These are phyloP conservation scores for Hemileia vastatrix DNA, from an alignment of 1,284 basidiomycete genomes.

Conservation along the genomic window DNA sequence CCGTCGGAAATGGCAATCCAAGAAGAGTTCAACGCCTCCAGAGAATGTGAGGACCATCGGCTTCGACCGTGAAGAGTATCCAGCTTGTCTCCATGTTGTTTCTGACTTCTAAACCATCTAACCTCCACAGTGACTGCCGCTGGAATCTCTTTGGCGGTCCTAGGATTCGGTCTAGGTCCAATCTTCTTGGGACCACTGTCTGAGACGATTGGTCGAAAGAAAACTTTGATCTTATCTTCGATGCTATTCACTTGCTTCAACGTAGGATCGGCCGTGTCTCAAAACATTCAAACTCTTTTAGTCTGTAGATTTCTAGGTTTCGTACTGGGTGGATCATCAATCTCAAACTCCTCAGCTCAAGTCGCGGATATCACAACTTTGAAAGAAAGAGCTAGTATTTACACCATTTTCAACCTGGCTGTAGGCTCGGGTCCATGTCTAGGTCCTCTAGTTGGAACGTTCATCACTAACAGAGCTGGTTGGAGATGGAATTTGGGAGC, in stretches of 20 bases:
- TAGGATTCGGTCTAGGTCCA: slow-evolving; percentile 2
- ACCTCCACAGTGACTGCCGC: too few species aligned
- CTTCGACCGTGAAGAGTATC: too few species aligned
- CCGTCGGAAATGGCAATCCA: too few species aligned
- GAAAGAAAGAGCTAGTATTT: not conserved
- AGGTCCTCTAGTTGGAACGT: not conserved
- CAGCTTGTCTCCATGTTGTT: too few species aligned
- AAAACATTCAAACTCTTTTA: not conserved
- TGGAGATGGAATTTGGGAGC: not conserved
- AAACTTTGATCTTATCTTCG: not conserved
- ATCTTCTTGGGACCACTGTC: slow-evolving; percentile 20
- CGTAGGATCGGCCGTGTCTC: not conserved
- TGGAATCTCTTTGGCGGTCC: not conserved
- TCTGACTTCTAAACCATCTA: too few species aligned
- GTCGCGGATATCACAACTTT: not conserved
- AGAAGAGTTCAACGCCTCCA: too few species aligned
- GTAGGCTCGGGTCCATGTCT: not conserved
- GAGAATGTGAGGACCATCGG: too few species aligned
- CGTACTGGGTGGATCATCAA: not conserved
- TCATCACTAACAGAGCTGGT: not conserved
- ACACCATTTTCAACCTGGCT: not conserved
- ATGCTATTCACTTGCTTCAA: not conserved
- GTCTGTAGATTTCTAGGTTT: not conserved
- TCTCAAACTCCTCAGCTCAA: not conserved
- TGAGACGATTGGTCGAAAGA: slow-evolving; percentile 15